These are phyloP conservation scores for Xylaria venustula DNA, from an alignment of 495 filamentous ascomycete species.

Conservation along the genomic window DNA sequence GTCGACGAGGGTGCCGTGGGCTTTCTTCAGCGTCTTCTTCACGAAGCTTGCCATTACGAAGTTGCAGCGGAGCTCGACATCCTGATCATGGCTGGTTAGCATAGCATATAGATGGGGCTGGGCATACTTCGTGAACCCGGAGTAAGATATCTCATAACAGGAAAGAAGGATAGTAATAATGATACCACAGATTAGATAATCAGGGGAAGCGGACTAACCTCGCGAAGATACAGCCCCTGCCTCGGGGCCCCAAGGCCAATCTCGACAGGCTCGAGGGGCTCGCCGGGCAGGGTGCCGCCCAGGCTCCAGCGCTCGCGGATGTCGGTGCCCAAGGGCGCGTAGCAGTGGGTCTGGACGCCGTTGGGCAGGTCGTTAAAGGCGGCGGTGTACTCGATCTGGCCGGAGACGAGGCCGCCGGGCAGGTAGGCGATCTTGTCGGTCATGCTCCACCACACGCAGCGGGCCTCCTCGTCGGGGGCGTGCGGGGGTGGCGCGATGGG, in stretches of 20 bases:
- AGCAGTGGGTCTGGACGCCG: conserved; percentile 73
- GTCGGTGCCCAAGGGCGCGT: conserved; percentile 64
- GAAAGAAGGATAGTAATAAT: no score
- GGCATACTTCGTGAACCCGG: no score
- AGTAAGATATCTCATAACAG: no score
- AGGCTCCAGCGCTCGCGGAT: conserved; percentile 68
- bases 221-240: conserved; percentile 68
- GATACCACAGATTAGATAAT: no score
- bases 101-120: background rate
- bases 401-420: conserved; percentile 60
- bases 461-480: conserved; percentile 62
- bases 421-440: conserved; percentile 72
- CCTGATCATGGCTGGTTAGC: conserved; percentile 32
- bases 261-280: conserved; percentile 57
- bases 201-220: conserved; percentile 30
- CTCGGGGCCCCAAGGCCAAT: conserved; percentile 59
- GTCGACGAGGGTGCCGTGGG: conserved; percentile 64
- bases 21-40: conserved; percentile 71
- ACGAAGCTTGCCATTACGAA: conserved; percentile 69
- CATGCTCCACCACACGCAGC: conserved; percentile 69
- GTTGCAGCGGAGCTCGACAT: conserved; percentile 76
- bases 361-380: conserved; percentile 68
- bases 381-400: conserved; percentile 70
- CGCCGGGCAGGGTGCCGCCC: conserved; percentile 62
- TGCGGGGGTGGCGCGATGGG: conserved; percentile 60